Base-by-base conservation (phyloP, 192 early-diverging fungal species). In the Linnemannia exigua region DNA sequence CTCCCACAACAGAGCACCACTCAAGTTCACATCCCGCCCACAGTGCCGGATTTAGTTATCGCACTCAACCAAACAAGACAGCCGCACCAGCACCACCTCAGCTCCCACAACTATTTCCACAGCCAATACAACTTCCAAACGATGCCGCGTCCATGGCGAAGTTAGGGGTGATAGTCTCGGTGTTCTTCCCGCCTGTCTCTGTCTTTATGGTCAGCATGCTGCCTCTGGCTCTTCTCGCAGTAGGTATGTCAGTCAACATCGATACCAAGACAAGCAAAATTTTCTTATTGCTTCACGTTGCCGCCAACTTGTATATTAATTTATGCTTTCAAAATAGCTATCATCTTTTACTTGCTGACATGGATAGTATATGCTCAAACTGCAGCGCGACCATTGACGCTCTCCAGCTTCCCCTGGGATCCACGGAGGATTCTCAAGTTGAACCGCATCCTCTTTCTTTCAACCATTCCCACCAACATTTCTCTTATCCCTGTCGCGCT, bases 361-460 rank as follows among this genome's bases (percentile, higher is more conserved):
- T 79, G 77, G 77, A 48, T 47, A 37, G 51, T 79, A 6, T 79
- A 79, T 31, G 54, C 28, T 20, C 46, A 36, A 25, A 58, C 12
- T 5, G 77, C 36, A 15, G 44, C 52, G 19, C 67, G 67, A 25
- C 61, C 38, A n/a, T 33, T 78, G 35, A 79, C 37, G 2, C 44
- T 72, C 20, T 72, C 70, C 12, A 63, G 46, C 9, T 38, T 79
- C 20, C 77, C 70, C 9, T 48, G 48, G 69, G 70, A 79, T 36
- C 77, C 77, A n/a, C 25, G 70, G 44, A 71, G 77, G 41, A 66
- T 79, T 54, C 31, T 67, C 16, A 79, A 79, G 70, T n/a, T 79
- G 35, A 79, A 79, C 41, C 17, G 28, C 41, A 70, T 79, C 33
- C 33, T 75, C 33, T 72, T 71, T 25, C 71, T 79, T 17, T 46